Conservation (phyloP, 495 filamentous ascomycete genomes). For the Halenospora varia region DNA sequence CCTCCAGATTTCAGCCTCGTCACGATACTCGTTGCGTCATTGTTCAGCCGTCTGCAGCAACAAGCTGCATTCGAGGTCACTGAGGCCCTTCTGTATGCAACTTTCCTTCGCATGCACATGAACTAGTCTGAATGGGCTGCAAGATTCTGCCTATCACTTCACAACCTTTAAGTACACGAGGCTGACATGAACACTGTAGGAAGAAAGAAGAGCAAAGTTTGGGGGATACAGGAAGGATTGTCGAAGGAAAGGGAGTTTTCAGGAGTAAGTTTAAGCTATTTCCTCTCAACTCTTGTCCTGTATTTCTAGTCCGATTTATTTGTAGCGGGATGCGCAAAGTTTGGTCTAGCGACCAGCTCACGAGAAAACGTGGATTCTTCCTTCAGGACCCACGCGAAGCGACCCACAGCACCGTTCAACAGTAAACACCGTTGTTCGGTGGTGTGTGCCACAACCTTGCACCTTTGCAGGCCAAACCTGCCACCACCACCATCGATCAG, state of each 20-base stretch:
- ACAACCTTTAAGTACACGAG: neutral
- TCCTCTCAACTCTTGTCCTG: neutral
- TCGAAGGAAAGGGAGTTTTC: neutral
- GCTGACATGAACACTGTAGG: neutral
- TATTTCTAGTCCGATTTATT: neutral
- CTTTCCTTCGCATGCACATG: slow-evolving; percentile 13
- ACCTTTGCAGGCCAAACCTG: neutral
- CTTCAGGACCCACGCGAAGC: slow-evolving; percentile 13
- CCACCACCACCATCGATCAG: slow-evolving; percentile 1
- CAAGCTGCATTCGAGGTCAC: slow-evolving; percentile 4
- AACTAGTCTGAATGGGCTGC: neutral
- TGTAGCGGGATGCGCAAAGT: neutral
- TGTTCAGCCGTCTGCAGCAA: slow-evolving; percentile 8
- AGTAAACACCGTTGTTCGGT: slow-evolving; percentile 10
- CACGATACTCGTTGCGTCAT: slow-evolving; percentile 14
- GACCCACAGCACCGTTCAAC: slow-evolving; percentile 12
- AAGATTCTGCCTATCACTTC: neutral
- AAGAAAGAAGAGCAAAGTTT: no score
- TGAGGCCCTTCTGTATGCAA: slow-evolving; percentile 17
- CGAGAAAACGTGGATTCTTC: slow-evolving; percentile 17
- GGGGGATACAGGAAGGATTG: neutral
- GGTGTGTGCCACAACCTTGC: slow-evolving; percentile 15
- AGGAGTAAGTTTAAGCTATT: slow-evolving; percentile 3
- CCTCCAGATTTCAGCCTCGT: slow-evolving; percentile 22
- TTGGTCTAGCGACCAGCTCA: slow-evolving; percentile 11